Evolutionary conservation across 208 protist genomes (phyloP).

Genomic region (Vickermania spadyakhi): DNA sequence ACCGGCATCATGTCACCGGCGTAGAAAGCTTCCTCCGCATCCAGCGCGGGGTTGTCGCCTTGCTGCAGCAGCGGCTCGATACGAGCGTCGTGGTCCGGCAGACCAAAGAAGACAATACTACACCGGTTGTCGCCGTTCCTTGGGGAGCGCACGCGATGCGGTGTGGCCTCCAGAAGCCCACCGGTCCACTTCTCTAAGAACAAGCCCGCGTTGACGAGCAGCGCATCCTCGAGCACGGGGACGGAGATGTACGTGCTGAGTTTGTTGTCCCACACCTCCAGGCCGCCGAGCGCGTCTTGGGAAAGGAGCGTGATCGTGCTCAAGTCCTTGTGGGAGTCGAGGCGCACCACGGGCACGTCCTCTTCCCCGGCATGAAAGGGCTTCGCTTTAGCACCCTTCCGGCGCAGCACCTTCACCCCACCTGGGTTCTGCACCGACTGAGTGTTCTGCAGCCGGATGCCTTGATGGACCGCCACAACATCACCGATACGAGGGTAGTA

Average conservation of each 20-base stretch:
- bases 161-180: conserved; percentile 73
- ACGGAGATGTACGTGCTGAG: conserved; percentile 46
- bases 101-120: conserved; percentile 80
- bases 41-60: conserved; percentile 68
- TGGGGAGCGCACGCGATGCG: conserved; percentile 69
- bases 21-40: conserved; percentile 61
- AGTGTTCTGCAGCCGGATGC: conserved; percentile 35
- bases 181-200: conserved; percentile 86
- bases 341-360: conserved; percentile 30
- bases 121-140: conserved; percentile 55
- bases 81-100: conserved; percentile 73
- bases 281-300: conserved; percentile 71
- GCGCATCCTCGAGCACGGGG: conserved; percentile 74
- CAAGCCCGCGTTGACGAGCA: conserved; percentile 80
- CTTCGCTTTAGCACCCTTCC: conserved; percentile 50
- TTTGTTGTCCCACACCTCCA: conserved; percentile 80
- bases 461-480: conserved; percentile 24
- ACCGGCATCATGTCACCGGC: conserved; percentile 78
- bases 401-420: conserved; percentile 69
- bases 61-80: conserved; percentile 84
- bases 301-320: conserved; percentile 80
- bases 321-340: conserved; percentile 82
- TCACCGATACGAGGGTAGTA: conserved; percentile 70
- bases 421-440: conserved; percentile 48
- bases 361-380: conserved; percentile 16